These are phyloP conservation scores for Ascosphaera pollenicola DNA, from an alignment of 2,329 filamentous ascomycete species.

Conservation along the genomic window DNA sequence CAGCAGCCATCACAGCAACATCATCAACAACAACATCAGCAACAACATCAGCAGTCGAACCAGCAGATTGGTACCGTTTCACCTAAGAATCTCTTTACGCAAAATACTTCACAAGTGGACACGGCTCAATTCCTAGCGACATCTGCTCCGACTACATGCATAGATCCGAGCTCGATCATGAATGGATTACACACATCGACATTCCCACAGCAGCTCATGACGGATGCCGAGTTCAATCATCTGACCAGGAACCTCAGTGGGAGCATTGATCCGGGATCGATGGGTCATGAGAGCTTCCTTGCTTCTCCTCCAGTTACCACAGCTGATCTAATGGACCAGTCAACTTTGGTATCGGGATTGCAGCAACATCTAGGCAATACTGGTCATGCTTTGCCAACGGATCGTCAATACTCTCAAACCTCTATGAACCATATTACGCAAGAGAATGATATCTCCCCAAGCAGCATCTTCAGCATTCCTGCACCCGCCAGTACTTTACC, in stretches of 20 bases:
- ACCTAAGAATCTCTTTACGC: conserved; percentile 50
- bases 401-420: conserved; percentile 37
- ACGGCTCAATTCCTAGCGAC: conserved; percentile 39
- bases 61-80: conserved; percentile 51
- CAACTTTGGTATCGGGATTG: conserved; percentile 37
- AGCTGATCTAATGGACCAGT: conserved; percentile 42
- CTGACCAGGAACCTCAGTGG: conserved; percentile 11
- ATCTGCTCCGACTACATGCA: conserved; percentile 50
- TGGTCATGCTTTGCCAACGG: conserved; percentile 17
- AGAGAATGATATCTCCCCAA: conserved; percentile 9
- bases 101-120: conserved; percentile 20
- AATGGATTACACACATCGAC: conserved; percentile 36
- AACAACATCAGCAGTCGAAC: conserved; percentile 17
- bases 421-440: conserved; percentile 24
- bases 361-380: conserved; percentile 26
- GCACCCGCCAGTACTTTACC: conserved; percentile 37
- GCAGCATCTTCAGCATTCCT: conserved; percentile 17
- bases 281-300: conserved; percentile 33
- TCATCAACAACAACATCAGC: too few species aligned
- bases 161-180: conserved; percentile 46
- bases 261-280: conserved; percentile 24
- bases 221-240: conserved; percentile 20
- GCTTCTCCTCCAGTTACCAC: conserved; percentile 42
- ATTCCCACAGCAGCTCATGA: conserved; percentile 23
- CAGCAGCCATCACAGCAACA: too few species aligned